Evolutionary conservation across 1,284 basidiomycete species (phyloP).

Genomic region (Sporisorium sorghi): DNA sequence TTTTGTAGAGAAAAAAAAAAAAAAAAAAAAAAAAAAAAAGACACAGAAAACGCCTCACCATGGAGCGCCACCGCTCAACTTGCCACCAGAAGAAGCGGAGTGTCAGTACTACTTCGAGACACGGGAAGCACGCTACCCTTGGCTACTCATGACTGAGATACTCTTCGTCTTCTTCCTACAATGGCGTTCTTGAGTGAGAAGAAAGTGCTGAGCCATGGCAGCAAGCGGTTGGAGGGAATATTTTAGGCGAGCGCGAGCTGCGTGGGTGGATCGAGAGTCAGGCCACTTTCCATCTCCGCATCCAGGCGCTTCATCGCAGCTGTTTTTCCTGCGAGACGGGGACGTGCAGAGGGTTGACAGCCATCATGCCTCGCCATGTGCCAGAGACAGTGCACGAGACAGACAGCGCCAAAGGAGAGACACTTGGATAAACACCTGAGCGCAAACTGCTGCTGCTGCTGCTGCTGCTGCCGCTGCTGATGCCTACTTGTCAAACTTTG

Average conservation of each 20-base stretch:
- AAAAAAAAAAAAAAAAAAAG: too few species aligned
- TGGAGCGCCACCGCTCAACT: neutral
- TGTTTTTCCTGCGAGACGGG: neutral
- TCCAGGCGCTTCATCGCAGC: neutral
- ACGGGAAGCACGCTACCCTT: neutral
- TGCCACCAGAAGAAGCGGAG: neutral
- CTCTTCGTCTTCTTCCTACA: neutral
- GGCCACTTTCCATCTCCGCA: conserved; percentile 17
- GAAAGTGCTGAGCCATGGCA: too few species aligned
- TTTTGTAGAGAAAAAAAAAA: too few species aligned
- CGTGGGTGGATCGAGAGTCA: conserved; percentile 15
- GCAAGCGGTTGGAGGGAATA: neutral
- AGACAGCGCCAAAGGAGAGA: neutral
- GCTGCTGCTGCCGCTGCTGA: too few species aligned
- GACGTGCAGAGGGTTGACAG: neutral
- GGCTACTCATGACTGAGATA: neutral
- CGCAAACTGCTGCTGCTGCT: neutral
- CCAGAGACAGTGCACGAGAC: neutral
- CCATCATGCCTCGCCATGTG: neutral
- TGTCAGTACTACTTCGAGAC: neutral
- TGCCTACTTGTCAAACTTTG: neutral
- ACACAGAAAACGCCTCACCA: neutral
- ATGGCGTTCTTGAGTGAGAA: neutral
- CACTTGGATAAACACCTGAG: neutral
- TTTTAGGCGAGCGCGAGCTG: conserved; percentile 2